Conservation (phyloP, 768 basidiomycete species). For the Chiua virens region DNA sequence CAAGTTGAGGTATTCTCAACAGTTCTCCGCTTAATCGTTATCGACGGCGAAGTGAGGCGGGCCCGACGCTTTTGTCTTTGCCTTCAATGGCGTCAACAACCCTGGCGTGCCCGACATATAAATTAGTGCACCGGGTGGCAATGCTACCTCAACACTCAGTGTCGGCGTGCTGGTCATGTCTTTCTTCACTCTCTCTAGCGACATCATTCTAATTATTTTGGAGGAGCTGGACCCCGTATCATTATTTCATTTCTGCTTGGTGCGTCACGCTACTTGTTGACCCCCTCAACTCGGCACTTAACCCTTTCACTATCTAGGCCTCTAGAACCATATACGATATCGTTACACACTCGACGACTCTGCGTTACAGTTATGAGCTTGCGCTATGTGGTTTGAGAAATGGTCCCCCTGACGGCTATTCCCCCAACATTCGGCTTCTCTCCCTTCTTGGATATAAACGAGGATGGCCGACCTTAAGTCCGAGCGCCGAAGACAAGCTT, state of each 20-base stretch:
- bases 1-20: conserved; percentile 25
- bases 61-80: conserved; percentile 37
- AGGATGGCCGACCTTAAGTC: conserved; percentile 34
- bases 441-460: conserved; percentile 31
- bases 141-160: conserved; percentile 16
- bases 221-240: conserved; percentile 35
- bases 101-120: conserved; percentile 30
- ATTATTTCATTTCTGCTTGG: conserved; percentile 32
- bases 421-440: conserved; percentile 25
- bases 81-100: conserved; percentile 22
- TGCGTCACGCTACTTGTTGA: conserved; percentile 7
- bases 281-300: not conserved
- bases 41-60: conserved; percentile 30
- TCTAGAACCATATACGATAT: conserved; percentile 22
- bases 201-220: conserved; percentile 30
- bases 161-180: conserved; percentile 38
- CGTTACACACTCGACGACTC: conserved; percentile 23
- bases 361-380: conserved; percentile 35
- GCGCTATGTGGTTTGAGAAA: conserved; percentile 31
- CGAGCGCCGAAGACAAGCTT: conserved; percentile 31
- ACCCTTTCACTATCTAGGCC: conserved; percentile 18
- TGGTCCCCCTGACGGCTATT: conserved; percentile 19
- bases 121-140: conserved; percentile 16
- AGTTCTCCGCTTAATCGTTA: conserved; percentile 30
- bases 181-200: conserved; percentile 31